Percentiles rank a stretch among this genome's conserved stretches.
Evolutionary conservation across 164 flowering plant species (phyloP).

Genomic region (Magnolia kwangsiensis): DNA sequence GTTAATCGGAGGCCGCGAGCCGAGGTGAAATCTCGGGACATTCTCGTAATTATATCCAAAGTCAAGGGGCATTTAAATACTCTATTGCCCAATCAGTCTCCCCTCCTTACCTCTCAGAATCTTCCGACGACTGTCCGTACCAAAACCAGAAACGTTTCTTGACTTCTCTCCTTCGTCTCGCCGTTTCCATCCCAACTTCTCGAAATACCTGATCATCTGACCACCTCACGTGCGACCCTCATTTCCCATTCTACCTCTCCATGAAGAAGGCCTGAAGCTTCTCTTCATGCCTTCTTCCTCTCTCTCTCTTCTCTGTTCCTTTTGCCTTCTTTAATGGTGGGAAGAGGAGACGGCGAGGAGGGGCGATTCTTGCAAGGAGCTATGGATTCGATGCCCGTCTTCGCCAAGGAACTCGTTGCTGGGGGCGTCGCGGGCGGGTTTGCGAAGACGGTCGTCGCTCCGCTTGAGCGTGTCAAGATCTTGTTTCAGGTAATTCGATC

Average conservation of each 20-base stretch:
- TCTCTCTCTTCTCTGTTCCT: not conserved
- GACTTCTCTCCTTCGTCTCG: not conserved
- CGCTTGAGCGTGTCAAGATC: constrained; percentile 97
- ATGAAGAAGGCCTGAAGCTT: not conserved
- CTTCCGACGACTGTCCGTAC: not conserved
- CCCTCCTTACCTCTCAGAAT: not conserved
- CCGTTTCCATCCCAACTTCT: not conserved
- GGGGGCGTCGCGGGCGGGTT: constrained; percentile 95
- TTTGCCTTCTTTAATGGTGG: constrained; percentile 4
- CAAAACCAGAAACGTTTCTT: not conserved
- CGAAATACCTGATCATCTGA: too few relatives aligned
- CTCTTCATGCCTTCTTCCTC: not conserved
- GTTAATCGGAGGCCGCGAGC: too few relatives aligned
- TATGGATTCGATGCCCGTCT: constrained; percentile 40
- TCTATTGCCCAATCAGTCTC: not conserved
- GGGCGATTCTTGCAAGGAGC: not conserved
- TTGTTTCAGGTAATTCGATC: constrained; percentile 63
- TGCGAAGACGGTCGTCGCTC: constrained; percentile 88
- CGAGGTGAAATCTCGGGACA: too few relatives aligned
- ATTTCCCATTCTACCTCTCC: not conserved
- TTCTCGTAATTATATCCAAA: too few relatives aligned
- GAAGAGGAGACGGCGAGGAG: not conserved
- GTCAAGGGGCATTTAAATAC: too few relatives aligned
- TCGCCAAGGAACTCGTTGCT: constrained; percentile 80
- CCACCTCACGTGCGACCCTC: too few relatives aligned